A percentile compares a stretch with the other conserved stretches of the same genome.
phyloP scores from a whole-genome alignment of 139 green algal genomes.

The Nannochloris sp. region DNA sequence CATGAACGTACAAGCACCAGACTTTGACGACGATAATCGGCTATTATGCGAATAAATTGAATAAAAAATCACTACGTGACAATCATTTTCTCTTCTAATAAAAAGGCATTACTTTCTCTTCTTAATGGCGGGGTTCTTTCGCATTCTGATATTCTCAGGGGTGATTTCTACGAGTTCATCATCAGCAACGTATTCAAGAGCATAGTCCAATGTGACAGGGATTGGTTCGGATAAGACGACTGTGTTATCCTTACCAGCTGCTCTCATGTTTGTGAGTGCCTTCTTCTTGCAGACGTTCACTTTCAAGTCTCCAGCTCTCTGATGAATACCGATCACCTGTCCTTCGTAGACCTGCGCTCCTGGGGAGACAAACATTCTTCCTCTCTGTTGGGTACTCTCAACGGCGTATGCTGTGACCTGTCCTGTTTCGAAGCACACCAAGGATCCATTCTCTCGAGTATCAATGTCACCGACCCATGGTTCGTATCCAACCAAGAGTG shows the following conservation, averaged over 20 bases:
- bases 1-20: no score
- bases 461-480: slow-evolving; percentile 67
- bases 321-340: slow-evolving; percentile 91
- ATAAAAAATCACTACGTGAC: no score
- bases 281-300: slow-evolving; percentile 98
- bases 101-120: slow-evolving; percentile 18
- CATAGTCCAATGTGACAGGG: slow-evolving; percentile 82
- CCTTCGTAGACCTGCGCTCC: slow-evolving; percentile 88
- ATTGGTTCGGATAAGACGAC: slow-evolving; percentile 59
- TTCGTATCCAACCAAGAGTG: slow-evolving; percentile 71
- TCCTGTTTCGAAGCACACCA: slow-evolving; percentile 84
- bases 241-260: slow-evolving; percentile 57
- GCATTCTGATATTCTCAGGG: slow-evolving; percentile 39
- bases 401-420: slow-evolving; percentile 76
- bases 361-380: slow-evolving; percentile 77
- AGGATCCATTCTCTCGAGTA: slow-evolving; percentile 82
- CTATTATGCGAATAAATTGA: no score
- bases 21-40: no score
- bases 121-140: slow-evolving; percentile 65
- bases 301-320: slow-evolving; percentile 84
- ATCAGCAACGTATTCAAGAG: slow-evolving; percentile 91
- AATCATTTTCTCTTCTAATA: neutral
- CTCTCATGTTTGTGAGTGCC: slow-evolving; percentile 79
- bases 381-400: slow-evolving; percentile 80
- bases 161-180: slow-evolving; percentile 92